Percentiles rank a stretch among this genome's conserved stretches.
Evolutionary conservation across 176 grass and related monocot species (phyloP).

Genomic region (Rhynchospora breviuscula): DNA sequence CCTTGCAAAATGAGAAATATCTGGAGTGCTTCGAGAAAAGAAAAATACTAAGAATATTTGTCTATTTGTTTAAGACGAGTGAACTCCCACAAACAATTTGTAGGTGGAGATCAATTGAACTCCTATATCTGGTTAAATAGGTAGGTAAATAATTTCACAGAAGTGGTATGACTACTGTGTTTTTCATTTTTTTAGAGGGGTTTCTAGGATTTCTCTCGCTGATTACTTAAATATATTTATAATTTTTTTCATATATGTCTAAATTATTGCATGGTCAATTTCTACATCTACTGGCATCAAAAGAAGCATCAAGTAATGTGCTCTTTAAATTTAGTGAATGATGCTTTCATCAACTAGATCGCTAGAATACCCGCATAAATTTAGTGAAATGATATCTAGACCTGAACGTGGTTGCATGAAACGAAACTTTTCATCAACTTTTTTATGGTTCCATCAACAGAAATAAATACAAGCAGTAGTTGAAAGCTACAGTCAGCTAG

Average conservation of each 20-base stretch:
- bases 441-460: not conserved
- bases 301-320: not conserved
- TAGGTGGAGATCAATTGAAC: not conserved
- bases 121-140: not conserved
- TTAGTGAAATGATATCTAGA: not conserved
- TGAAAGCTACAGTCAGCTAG: constrained; percentile 1
- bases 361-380: not conserved
- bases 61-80: not conserved
- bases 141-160: not conserved
- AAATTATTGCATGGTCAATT: not conserved
- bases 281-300: not conserved
- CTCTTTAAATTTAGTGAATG: not conserved
- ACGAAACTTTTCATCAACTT: not conserved
- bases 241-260: not conserved
- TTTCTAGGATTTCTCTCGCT: not conserved
- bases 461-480: constrained; percentile 14
- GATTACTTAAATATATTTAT: not conserved
- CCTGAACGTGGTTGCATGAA: not conserved
- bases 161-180: not conserved
- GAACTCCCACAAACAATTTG: not conserved
- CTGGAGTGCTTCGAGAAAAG: not conserved
- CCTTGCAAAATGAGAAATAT: not conserved
- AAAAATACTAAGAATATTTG: not conserved
- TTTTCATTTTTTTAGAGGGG: not conserved
- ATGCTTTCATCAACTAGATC: not conserved